Percentiles rank a stretch among this genome's conserved stretches.
These are phyloP conservation scores for Pseudohalonectria lignicola DNA, from an alignment of 2,329 filamentous ascomycete genomes.

Conservation along the genomic window DNA sequence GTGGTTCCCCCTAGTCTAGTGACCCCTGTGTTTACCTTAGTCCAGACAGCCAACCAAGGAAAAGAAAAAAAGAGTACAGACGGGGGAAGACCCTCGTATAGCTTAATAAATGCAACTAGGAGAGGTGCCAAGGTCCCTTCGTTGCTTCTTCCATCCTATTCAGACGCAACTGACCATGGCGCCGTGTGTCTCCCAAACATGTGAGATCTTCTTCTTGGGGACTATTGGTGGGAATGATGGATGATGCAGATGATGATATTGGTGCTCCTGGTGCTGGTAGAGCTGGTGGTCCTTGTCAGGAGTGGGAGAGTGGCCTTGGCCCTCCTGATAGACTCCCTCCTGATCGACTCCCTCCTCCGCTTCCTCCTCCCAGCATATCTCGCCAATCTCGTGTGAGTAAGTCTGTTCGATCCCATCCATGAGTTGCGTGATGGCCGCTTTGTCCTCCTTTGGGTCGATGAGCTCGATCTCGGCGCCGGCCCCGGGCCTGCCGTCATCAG, in stretches of 20 bases:
- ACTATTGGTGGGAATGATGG: conserved; percentile 1
- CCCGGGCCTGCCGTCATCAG: conserved; percentile 8
- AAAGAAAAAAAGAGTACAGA: no score
- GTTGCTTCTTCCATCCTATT: no score
- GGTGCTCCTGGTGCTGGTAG: background rate
- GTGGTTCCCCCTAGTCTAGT: no score
- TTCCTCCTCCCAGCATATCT: conserved; percentile 2
- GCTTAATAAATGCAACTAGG: no score
- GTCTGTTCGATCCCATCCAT: conserved; percentile 14
- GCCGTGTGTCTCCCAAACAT: conserved; percentile 1
- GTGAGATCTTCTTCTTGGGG: conserved; percentile 2
- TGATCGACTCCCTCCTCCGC: background rate
- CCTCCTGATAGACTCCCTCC: background rate
- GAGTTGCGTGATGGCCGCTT: conserved; percentile 7
- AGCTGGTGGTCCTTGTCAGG: no score
- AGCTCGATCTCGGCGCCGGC: conserved; percentile 13
- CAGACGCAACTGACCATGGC: conserved; percentile 1
- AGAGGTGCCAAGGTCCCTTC: no score
- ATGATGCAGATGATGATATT: conserved; percentile 1
- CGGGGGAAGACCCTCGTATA: no score
- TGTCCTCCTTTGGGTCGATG: conserved; percentile 16
- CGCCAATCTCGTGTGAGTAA: conserved; percentile 10
- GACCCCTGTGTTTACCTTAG: no score
- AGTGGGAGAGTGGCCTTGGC: no score
- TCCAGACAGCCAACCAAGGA: no score